A percentile compares a stretch with the other conserved stretches of the same genome.
Evolutionary conservation across 768 basidiomycete genomes (phyloP).

Genomic region (Boletus tylopilopsis): DNA sequence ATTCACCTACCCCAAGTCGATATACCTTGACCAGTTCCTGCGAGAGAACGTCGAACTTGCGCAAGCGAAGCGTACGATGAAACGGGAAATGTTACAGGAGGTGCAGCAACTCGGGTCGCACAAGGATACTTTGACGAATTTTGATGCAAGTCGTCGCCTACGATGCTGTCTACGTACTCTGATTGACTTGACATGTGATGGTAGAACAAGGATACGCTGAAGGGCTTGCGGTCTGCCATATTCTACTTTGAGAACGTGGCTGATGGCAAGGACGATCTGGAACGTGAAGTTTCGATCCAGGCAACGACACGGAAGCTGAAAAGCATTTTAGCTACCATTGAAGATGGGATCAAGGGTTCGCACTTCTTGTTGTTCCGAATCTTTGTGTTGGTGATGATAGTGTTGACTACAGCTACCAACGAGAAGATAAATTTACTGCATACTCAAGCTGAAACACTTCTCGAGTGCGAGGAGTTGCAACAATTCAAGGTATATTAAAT

Average conservation of each 20-base stretch:
- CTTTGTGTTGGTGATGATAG: not conserved
- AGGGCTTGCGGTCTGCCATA: conserved; percentile 56
- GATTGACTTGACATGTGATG: not conserved
- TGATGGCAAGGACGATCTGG: conserved; percentile 40
- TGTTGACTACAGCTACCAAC: conserved; percentile 46
- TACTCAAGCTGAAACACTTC: conserved; percentile 41
- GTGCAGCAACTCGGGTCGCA: conserved; percentile 44
- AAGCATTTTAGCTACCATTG: conserved; percentile 47
- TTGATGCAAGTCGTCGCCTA: conserved; percentile 45
- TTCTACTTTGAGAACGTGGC: conserved; percentile 73
- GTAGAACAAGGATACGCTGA: conserved; percentile 61
- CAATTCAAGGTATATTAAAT: conserved; percentile 45
- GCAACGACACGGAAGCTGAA: conserved; percentile 49
- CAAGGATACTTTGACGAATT: conserved; percentile 46
- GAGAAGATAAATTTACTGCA: conserved; percentile 43
- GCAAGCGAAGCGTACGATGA: conserved; percentile 31
- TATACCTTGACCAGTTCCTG: conserved; percentile 75
- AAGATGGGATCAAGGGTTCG: conserved; percentile 52
- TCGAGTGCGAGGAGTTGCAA: conserved; percentile 64
- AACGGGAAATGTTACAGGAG: conserved; percentile 42
- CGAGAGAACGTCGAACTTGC: conserved; percentile 49
- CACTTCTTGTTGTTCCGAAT: not conserved
- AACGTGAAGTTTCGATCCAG: conserved; percentile 43
- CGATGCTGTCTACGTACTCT: not conserved
- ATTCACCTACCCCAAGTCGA: conserved; percentile 58